A percentile compares a stretch with the other conserved stretches of the same genome.
These are phyloP conservation scores for Albophoma yamanashiensis DNA, from an alignment of 2,329 filamentous ascomycete species.

Conservation along the genomic window DNA sequence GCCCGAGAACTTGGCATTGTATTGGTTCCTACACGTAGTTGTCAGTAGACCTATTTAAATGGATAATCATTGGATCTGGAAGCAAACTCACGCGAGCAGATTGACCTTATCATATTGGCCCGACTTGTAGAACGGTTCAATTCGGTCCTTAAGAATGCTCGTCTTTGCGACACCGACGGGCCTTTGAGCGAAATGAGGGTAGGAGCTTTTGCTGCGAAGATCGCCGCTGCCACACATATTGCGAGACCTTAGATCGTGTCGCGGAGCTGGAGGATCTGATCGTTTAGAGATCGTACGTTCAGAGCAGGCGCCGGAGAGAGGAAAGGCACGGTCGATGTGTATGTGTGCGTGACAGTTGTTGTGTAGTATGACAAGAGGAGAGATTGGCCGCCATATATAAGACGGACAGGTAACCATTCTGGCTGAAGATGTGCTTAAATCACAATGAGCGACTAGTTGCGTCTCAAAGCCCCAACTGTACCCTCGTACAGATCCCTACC, in stretches of 20 bases:
- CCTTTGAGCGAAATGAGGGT: conserved; percentile 37
- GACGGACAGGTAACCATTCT: too few relatives aligned
- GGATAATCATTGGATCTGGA: not conserved
- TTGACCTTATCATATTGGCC: conserved; percentile 74
- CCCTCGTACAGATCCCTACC: too few relatives aligned
- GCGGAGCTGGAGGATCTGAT: conserved; percentile 24
- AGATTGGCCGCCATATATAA: too few relatives aligned
- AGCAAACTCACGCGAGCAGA: conserved; percentile 50
- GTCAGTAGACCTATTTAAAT: not conserved
- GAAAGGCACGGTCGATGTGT: too few relatives aligned
- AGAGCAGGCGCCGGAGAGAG: too few relatives aligned
- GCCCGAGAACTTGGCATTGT: conserved; percentile 42
- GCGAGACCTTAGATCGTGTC: conserved; percentile 14
- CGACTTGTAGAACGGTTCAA: conserved; percentile 66
- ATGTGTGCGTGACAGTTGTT: too few relatives aligned
- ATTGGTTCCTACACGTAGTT: conserved; percentile 20
- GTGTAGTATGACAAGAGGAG: too few relatives aligned
- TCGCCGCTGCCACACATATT: conserved; percentile 42
- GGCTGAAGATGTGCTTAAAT: too few relatives aligned
- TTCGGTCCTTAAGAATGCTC: conserved; percentile 74
- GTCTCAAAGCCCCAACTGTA: too few relatives aligned
- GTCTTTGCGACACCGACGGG: conserved; percentile 71
- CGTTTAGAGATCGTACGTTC: too few relatives aligned
- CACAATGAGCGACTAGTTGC: too few relatives aligned
- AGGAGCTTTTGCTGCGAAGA: conserved; percentile 34